Evolutionary conservation across 2,329 filamentous ascomycete species (phyloP), one percentile per base, ranked within the genome.

Genomic region (Pseudocercospora fijiensis): DNA sequence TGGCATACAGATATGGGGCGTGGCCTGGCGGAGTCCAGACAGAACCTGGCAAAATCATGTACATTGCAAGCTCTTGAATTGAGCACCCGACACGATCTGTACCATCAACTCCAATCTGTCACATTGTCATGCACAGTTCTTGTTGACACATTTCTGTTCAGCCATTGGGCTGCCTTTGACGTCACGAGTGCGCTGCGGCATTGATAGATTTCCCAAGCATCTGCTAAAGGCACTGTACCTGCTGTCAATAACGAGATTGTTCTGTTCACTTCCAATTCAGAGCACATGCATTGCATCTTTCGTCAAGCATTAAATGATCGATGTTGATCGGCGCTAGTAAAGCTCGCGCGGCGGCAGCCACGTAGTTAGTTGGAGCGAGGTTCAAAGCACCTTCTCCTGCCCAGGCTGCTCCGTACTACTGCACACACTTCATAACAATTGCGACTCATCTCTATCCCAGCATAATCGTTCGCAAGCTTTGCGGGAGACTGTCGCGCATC

Each of bases 71-170:
- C 63, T 63, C 65, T 27, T 45, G 56, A 67, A 64, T 47, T 16
- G 65, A 67, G 67, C 67, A 63, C 52, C 63, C 58, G 59, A 72
- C 71, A 72, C 37, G 66, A 71, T 60, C 59, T 74, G 72, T 75
- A 74, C 67, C 70, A 74, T 71, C 67, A 67, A 69, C 58, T 68
- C 56, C 51, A 60, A 13, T 30, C 37, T 56, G 20, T 28, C 28
- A 43, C 41, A 20, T 18, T 16, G 47, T n/a, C 45, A 20, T 57
- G 27, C 22, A 24, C 22, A 53, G 13, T 24, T 24, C 16, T 47
- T 24, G 37, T 30, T 22, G 30, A 24, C 8, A 10, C n/a, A 10
- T n/a, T 27, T n/a, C 26, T 27, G n/a, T 28, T 18, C 53, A 56
- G 18, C 27, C 53, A 56, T 37, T 37, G 27, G 27, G 27, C 5